These are phyloP conservation scores for Poronia punctata DNA, from an alignment of 495 filamentous ascomycete genomes.

Conservation along the genomic window DNA sequence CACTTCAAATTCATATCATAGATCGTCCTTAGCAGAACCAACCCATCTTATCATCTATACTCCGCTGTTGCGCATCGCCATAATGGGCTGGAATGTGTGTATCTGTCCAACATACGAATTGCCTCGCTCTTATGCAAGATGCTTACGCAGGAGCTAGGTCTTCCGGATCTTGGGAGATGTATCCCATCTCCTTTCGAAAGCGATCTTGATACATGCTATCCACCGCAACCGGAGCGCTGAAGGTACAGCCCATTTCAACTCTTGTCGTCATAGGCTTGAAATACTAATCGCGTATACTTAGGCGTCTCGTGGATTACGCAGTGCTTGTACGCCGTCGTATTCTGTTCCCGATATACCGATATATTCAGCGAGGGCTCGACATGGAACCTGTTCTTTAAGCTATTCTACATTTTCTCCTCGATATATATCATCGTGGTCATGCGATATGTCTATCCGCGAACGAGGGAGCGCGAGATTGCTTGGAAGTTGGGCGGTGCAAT, in stretches of 20 bases:
- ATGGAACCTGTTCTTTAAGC: constrained; percentile 73
- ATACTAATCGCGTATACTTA: constrained; percentile 28
- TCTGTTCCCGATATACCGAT: constrained; percentile 81
- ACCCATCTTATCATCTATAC: constrained; percentile 1
- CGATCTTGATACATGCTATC: constrained; percentile 85
- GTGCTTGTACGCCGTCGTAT: constrained; percentile 78
- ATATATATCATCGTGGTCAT: constrained; percentile 84
- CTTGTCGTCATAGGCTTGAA: background rate
- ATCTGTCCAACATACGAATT: background rate
- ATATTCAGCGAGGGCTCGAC: constrained; percentile 48
- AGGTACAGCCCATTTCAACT: constrained; percentile 44
- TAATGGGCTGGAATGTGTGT: constrained; percentile 14
- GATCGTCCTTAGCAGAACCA: background rate
- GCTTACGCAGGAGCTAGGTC: constrained; percentile 40
- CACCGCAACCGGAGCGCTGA: constrained; percentile 83
- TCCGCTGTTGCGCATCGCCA: constrained; percentile 1
- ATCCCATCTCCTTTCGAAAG: constrained; percentile 76
- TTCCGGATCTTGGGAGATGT: constrained; percentile 79
- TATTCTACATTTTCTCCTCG: constrained; percentile 80
- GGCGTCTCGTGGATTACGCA: constrained; percentile 94
- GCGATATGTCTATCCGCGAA: constrained; percentile 79
- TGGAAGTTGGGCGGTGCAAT: constrained; percentile 76
- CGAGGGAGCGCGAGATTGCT: constrained; percentile 79
- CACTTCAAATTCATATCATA: background rate
- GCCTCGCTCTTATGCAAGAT: background rate